phyloP scores from a whole-genome alignment of 768 basidiomycete genomes.

The Amanita polypyramis region DNA sequence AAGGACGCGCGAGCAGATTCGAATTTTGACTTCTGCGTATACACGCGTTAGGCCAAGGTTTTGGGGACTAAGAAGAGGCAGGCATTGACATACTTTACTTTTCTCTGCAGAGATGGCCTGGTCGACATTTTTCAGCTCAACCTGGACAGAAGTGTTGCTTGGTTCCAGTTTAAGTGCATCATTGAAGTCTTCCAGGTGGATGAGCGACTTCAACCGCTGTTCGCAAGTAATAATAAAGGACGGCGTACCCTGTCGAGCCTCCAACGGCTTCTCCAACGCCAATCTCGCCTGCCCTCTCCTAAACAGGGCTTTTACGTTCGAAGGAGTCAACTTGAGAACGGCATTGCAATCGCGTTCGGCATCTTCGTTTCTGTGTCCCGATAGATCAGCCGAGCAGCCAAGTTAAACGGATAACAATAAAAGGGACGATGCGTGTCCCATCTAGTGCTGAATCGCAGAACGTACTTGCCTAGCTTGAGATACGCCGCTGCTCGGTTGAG shows the following conservation, averaged over 20 bases:
- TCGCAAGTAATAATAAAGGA: slow-evolving; percentile 9
- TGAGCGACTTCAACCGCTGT: neutral
- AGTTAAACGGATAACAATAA: neutral
- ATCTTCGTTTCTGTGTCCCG: slow-evolving; percentile 64
- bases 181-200: slow-evolving; percentile 40
- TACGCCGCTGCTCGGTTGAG: slow-evolving; percentile 89
- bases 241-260: slow-evolving; percentile 56
- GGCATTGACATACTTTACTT: slow-evolving; percentile 23
- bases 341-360: slow-evolving; percentile 72
- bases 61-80: neutral
- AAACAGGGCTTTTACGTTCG: slow-evolving; percentile 74
- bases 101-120: slow-evolving; percentile 26
- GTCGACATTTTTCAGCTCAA: slow-evolving; percentile 47
- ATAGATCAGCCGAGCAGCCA: slow-evolving; percentile 7
- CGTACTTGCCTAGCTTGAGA: slow-evolving; percentile 91
- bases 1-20: slow-evolving; percentile 11
- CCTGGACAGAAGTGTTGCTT: slow-evolving; percentile 46
- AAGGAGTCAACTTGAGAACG: slow-evolving; percentile 41
- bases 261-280: slow-evolving; percentile 39
- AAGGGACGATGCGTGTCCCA: neutral
- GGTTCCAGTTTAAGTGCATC: slow-evolving; percentile 53
- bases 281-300: slow-evolving; percentile 66
- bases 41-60: neutral
- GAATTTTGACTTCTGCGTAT: slow-evolving; percentile 19
- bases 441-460: slow-evolving; percentile 17